Evolutionary conservation across 495 filamentous ascomycete genomes (phyloP), one percentile per base, ranked within the genome.

Genomic region (Penicillium goetzii): DNA sequence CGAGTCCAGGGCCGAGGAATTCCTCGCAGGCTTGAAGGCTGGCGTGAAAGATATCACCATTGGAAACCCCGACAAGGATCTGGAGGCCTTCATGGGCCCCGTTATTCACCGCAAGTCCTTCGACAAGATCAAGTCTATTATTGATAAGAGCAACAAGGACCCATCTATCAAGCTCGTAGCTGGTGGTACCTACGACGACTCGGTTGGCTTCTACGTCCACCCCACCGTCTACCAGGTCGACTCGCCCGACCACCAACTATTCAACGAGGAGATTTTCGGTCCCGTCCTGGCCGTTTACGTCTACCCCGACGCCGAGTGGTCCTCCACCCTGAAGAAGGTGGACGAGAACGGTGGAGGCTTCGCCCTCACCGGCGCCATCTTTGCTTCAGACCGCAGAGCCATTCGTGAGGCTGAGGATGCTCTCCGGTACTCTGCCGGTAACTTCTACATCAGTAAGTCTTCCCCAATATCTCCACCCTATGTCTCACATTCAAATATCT

Each of bases 291-390:
- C 83, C 6, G 75, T 85, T 11, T 86, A 93, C 68, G 84, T 92
- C 62, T 94, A 92, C 77, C 87, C 88, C 43, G 91, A 94, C 68
- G 67, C 69, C 15, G 84, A 85, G 52, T 80, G 79, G 59, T 79
- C 78, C 10, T 71, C 72, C 7, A 83, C 82, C 19, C 86, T 91
- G 66, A 78, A 78, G 34, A 76, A 79, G 49, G 79, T 82, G 23
- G 89, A 92, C 70, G 66, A 76, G 61, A 81, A 81, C 40, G 79
- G 80, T 21, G 86, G 84, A 54, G 86, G 85, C 34, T 92, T 92
- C 68, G 90, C 85, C 11, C 81, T 96, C 57, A 94, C 92, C 8
- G 92, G 92, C 4, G 83, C 88, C 15, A 81, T 96, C 33, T 96
- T 95, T 70, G 90, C 91, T 3, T 71, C 79, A 32, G 89, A 93